phyloP scores from a whole-genome alignment of 441 rosid species.

The Bruguiera hainesii region DNA sequence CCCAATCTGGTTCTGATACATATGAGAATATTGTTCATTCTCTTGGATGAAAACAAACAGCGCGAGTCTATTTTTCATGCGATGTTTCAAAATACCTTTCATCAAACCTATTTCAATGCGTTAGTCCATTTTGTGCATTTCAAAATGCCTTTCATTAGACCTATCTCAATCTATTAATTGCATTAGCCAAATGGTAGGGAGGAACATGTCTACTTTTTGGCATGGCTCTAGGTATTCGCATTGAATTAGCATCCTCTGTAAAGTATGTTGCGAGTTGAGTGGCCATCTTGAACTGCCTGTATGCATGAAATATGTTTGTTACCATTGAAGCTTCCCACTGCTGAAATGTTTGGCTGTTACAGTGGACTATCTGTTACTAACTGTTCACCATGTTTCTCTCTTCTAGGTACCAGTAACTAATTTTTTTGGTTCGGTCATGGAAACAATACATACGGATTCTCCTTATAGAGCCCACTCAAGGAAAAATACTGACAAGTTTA shows the following conservation, averaged over 20 bases:
- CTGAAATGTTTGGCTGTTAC: background rate
- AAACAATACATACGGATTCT: conserved; percentile 75
- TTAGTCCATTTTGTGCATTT: background rate
- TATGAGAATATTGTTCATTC: too few species aligned
- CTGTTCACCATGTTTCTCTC: background rate
- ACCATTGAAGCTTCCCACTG: background rate
- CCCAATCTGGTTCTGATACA: background rate
- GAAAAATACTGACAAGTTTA: conserved; percentile 28
- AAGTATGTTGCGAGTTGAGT: background rate
- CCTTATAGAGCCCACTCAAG: conserved; percentile 49
- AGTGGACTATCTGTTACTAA: background rate
- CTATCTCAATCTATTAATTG: background rate
- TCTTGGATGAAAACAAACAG: background rate
- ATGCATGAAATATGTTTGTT: background rate
- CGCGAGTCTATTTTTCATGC: background rate
- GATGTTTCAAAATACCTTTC: too few species aligned
- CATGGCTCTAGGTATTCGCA: background rate
- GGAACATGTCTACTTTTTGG: background rate
- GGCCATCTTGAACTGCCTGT: background rate
- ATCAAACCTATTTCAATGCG: background rate
- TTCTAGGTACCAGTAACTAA: conserved; percentile 86
- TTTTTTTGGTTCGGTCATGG: conserved; percentile 98
- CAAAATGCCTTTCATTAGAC: background rate
- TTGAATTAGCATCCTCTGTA: background rate
- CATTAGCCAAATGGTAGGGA: background rate